Evolutionary conservation across 2,329 filamentous ascomycete genomes (phyloP).

Genomic region (Lizonia empirigonia): DNA sequence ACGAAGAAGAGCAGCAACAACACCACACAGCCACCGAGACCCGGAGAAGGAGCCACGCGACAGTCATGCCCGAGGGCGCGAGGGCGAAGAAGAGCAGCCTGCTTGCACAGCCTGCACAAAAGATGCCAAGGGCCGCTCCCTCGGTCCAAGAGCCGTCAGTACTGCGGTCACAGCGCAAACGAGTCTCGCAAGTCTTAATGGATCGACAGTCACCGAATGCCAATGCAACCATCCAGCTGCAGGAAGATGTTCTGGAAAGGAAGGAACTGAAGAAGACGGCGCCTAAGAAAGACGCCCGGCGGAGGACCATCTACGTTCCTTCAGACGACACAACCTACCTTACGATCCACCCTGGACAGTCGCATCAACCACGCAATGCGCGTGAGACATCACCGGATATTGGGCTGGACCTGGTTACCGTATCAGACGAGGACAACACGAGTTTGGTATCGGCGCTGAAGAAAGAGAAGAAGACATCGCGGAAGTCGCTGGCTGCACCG

Average conservation of each 20-base stretch:
- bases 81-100: conserved; percentile 38
- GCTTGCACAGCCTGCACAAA: conserved; percentile 47
- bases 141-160: conserved; percentile 29
- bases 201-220: conserved; percentile 33
- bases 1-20: conserved; percentile 40
- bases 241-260: conserved; percentile 38
- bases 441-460: conserved; percentile 38
- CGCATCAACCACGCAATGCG: conserved; percentile 31
- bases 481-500: conserved; percentile 53
- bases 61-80: conserved; percentile 29
- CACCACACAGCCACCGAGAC: conserved; percentile 23
- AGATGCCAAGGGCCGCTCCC: conserved; percentile 33
- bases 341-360: conserved; percentile 58
- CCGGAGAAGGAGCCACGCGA: conserved; percentile 37
- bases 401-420: conserved; percentile 46
- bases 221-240: conserved; percentile 40
- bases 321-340: conserved; percentile 58
- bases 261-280: conserved; percentile 40
- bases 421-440: conserved; percentile 48
- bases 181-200: conserved; percentile 43
- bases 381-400: conserved; percentile 45
- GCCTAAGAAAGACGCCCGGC: conserved; percentile 50
- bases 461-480: conserved; percentile 41
- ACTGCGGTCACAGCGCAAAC: conserved; percentile 40
- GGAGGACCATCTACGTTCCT: conserved; percentile 58